Conservation (phyloP, 2,329 filamentous ascomycete genomes). For the Alternaria atra region DNA sequence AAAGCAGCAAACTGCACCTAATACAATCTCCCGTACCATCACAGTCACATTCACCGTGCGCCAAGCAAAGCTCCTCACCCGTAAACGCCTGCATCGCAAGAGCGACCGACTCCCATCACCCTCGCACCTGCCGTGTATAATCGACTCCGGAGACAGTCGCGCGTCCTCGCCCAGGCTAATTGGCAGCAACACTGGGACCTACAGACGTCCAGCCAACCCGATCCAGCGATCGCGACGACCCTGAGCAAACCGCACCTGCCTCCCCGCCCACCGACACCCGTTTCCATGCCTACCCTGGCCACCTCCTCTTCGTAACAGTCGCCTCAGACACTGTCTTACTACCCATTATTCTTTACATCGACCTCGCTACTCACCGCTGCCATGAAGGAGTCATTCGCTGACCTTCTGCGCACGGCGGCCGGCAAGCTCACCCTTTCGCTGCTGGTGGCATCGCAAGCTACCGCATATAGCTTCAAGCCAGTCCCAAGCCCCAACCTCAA, state of each 20-base stretch:
- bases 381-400: slow-evolving; percentile 51
- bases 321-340: slow-evolving; percentile 15
- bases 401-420: slow-evolving; percentile 49
- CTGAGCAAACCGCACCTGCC: slow-evolving; percentile 15
- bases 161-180: slow-evolving; percentile 6
- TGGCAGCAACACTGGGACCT: slow-evolving; percentile 8
- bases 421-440: slow-evolving; percentile 49
- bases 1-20: slow-evolving; percentile 20
- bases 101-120: slow-evolving; percentile 13
- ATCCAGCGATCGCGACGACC: slow-evolving; percentile 16
- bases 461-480: slow-evolving; percentile 63
- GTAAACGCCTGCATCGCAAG: slow-evolving; percentile 26
- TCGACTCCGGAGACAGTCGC: slow-evolving; percentile 1
- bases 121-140: slow-evolving; percentile 1
- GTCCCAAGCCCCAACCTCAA: slow-evolving; percentile 78
- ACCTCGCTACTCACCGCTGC: slow-evolving; percentile 34
- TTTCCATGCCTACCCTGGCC: slow-evolving; percentile 30
- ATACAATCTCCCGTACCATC: slow-evolving; percentile 17
- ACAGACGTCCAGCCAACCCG: slow-evolving; percentile 10
- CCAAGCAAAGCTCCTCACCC: slow-evolving; percentile 34
- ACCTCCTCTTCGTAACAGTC: slow-evolving; percentile 19
- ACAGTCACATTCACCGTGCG: slow-evolving; percentile 20
- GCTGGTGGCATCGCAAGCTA: slow-evolving; percentile 39
- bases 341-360: slow-evolving; percentile 33
- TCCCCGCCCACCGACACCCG: slow-evolving; percentile 9